Conservation (phyloP, 2,329 filamentous ascomycete genomes). For the Arachnopeziza araneosa region DNA sequence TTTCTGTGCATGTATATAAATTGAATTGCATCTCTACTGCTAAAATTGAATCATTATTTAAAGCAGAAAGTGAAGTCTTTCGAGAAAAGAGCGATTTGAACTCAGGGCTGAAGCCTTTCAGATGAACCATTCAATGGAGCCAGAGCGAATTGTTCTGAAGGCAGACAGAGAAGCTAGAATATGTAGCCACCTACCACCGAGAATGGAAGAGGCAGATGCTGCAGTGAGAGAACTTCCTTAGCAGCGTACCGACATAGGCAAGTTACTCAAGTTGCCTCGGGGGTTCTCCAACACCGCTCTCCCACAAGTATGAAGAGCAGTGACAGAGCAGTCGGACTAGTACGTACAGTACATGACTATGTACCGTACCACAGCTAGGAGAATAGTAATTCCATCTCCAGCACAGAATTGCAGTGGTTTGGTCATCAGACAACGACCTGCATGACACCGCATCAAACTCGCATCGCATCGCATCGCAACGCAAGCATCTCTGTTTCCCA, state of each 20-base stretch:
- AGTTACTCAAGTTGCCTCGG: no score
- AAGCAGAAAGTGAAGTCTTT: neutral
- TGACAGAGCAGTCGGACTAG: no score
- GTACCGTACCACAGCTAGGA: neutral
- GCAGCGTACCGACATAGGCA: no score
- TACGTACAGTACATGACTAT: neutral
- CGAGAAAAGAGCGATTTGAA: neutral
- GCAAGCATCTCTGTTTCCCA: neutral
- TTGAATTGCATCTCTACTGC: neutral
- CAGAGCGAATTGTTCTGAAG: no score
- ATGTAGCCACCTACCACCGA: no score
- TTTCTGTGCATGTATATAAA: neutral
- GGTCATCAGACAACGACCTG: neutral
- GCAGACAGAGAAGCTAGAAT: no score
- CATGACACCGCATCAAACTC: neutral
- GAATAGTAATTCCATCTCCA: neutral
- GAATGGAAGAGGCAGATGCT: no score
- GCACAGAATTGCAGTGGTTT: neutral
- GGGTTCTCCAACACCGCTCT: no score
- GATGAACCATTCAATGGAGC: neutral
- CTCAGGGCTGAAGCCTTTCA: neutral
- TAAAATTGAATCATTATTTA: neutral
- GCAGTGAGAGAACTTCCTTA: no score
- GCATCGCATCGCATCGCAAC: neutral
- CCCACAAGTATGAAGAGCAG: neutral